Evolutionary conservation across 805 yeast genomes (phyloP).

Genomic region (Kuraishia cidri): DNA sequence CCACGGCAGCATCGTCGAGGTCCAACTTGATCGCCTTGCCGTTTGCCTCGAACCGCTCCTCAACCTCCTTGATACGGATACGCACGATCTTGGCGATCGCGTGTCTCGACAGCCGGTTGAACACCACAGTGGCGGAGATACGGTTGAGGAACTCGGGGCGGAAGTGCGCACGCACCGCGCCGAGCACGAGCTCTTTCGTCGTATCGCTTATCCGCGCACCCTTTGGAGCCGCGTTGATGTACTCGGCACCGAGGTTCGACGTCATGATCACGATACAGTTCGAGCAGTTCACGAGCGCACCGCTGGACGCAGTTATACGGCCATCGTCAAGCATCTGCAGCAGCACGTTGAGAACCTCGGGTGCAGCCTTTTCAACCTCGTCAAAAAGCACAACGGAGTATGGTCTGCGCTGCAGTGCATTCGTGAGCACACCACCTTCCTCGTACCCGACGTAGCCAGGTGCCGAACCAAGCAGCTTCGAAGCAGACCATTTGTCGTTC

Average conservation of each 20-base stretch:
- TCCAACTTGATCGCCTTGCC: slow-evolving; percentile 71
- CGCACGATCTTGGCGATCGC: slow-evolving; percentile 90
- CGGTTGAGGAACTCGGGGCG: slow-evolving; percentile 97
- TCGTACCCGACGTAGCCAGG: slow-evolving; percentile 97
- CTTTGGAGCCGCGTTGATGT: slow-evolving; percentile 57
- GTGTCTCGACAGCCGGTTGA: slow-evolving; percentile 85
- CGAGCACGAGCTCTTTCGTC: slow-evolving; percentile 75
- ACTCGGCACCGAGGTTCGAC: slow-evolving; percentile 93
- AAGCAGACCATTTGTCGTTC: slow-evolving; percentile 91
- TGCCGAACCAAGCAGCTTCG: slow-evolving; percentile 93
- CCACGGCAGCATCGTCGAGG: slow-evolving; percentile 69
- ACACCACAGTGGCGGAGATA: slow-evolving; percentile 86
- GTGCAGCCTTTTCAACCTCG: slow-evolving; percentile 98
- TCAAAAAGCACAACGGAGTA: slow-evolving; percentile 95
- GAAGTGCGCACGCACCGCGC: slow-evolving; percentile 78
- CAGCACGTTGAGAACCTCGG: slow-evolving; percentile 88
- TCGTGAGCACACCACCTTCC: slow-evolving; percentile 95
- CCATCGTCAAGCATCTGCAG: slow-evolving; percentile 95
- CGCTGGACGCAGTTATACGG: slow-evolving; percentile 88
- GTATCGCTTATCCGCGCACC: slow-evolving; percentile 54
- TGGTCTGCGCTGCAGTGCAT: slow-evolving; percentile 84
- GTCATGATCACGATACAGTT: slow-evolving; percentile 94
- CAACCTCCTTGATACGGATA: slow-evolving; percentile 78
- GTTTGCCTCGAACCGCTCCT: slow-evolving; percentile 73
- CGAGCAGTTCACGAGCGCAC: slow-evolving; percentile 88